Evolutionary conservation across 2,329 filamentous ascomycete species (phyloP), one percentile per base, ranked within the genome.

Genomic region (Coleophoma crateriformis): DNA sequence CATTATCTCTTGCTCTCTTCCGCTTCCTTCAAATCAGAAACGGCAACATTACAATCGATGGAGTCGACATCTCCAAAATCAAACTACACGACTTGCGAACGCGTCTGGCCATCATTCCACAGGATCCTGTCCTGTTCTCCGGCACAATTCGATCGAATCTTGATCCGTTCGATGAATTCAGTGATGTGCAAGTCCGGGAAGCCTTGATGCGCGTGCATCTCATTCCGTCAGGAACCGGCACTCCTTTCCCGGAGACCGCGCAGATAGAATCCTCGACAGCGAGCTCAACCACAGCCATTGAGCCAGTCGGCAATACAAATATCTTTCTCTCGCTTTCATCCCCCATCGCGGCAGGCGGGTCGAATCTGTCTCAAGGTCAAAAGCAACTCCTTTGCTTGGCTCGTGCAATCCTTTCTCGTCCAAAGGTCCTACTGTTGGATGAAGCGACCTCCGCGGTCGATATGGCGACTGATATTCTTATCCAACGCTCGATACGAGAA

Each of bases 71-170:
- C 42, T 61, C 64, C 11, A 58, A 56, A 3, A 52, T 65, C 46
- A 63, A 61, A 34, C 54, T 65, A 5, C 56, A 62, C 39, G 54
- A 58, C 12, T 52, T 66, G 32, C 56, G 64, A 7, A 57, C 55
- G 8, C 53, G 61, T n/a, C 46, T 66, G 11, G 59, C 61, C 11
- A 62, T 65, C 40, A 64, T 66, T 13, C 62, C 63, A 1, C 63
- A 66, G 52, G 63, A 97, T 64, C 92, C 88, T 47, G 96, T 90
- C 0, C 75, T 96, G 1, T 96, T 96, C 70, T 90, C 84, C 20
- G 91, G 58, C 56, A 96, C 90, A 1, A 86, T 96, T 51, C 82
- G 91, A 54, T 89, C 77, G 66, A 97, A 97, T 64, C 78, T 97
- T 17, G 94, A 97, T 64, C 92, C 92, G 0, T 96, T 96, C 66